Base-by-base conservation (phyloP, 495 filamentous ascomycete genomes). In the Aspergillus sclerotiicarbonarius region DNA sequence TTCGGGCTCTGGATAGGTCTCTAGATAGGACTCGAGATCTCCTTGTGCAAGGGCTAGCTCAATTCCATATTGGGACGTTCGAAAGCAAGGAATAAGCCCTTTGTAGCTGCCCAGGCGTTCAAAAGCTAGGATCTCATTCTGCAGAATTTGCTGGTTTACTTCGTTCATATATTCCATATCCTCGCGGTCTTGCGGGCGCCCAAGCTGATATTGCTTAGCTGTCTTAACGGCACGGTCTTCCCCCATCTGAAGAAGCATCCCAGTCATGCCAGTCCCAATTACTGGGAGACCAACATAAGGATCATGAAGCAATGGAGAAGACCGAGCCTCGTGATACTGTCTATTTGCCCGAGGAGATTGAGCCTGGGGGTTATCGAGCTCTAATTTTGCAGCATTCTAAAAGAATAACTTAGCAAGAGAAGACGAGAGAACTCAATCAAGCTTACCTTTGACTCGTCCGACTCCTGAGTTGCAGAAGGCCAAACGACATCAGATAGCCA, bases 11-110 rank as follows among this genome's bases (percentile, higher is more conserved):
- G 58, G 51, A 56, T 58, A 30, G 6, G 12, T 44, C 39, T 58
- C 46, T 19, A 61, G 8, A 56, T 64, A 59, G 35, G 33, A 56
- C 35, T 61, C 59, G 45, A 65, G 62, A 46, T 65, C 52, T 50
- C 48, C 55, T 54, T 59, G 32, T 31, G 62, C 62, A 46, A 25
- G 56, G 30, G 62, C 59, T 29, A 65, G 51, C 58, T 61, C 62
- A 45, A 64, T 59, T 35, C 58, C 62, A 53, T 65, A 57, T 41
- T 55, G 59, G 21, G 62, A 62, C 33, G 30, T 53, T 46, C 39
- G 52, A 53, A 59, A 62, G 13, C 20, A 59, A 19, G 46, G 31
- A n/a, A 62, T 59, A 47, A 62, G 59, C 52, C 62, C 62, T 53
- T 59, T n/a, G 53, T 49, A 37, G 43, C 32, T 49, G 41, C 59